Percentiles rank a stretch among this genome's conserved stretches.
phyloP scores from a whole-genome alignment of 805 yeast species.

The Metschnikowia peoriensis region DNA sequence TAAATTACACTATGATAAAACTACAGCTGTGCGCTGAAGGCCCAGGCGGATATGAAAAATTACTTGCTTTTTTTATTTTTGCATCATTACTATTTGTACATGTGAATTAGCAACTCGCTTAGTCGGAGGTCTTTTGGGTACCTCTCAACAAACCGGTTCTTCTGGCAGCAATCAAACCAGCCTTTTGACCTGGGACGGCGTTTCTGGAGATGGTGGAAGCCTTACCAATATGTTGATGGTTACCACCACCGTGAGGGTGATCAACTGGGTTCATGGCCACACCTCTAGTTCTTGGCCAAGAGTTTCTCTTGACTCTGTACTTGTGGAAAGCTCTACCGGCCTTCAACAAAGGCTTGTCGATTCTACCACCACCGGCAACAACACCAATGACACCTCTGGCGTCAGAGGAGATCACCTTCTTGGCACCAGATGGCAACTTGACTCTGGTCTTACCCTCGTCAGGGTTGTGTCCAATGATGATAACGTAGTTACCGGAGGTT shows the following conservation, averaged over 20 bases:
- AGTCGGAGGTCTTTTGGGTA: conserved; percentile 80
- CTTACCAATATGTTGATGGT: conserved; percentile 99
- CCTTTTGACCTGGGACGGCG: conserved; percentile 99
- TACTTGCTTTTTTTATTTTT: conserved; percentile 11
- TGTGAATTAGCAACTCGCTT: conserved; percentile 21
- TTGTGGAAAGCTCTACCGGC: conserved; percentile 99
- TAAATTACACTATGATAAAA: background rate
- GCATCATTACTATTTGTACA: conserved; percentile 20
- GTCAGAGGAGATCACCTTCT: conserved; percentile 90
- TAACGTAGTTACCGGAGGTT: conserved; percentile 99
- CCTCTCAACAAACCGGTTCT: conserved; percentile 99
- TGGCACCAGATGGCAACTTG: conserved; percentile 98
- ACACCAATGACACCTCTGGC: conserved; percentile 99
- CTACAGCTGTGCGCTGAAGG: background rate
- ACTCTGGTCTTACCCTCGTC: conserved; percentile 99
- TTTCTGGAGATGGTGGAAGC: conserved; percentile 99
- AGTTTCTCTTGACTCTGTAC: conserved; percentile 99
- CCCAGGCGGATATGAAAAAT: background rate
- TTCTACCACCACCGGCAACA: conserved; percentile 99
- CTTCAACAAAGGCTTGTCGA: conserved; percentile 98
- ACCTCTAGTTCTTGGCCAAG: conserved; percentile 99
- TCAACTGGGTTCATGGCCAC: conserved; percentile 99
- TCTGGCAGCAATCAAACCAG: conserved; percentile 99
- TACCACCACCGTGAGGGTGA: conserved; percentile 99
- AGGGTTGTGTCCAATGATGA: conserved; percentile 98